These are phyloP conservation scores for Cardiospermum halicacabum DNA, from an alignment of 345 rosid species.

Conservation along the genomic window DNA sequence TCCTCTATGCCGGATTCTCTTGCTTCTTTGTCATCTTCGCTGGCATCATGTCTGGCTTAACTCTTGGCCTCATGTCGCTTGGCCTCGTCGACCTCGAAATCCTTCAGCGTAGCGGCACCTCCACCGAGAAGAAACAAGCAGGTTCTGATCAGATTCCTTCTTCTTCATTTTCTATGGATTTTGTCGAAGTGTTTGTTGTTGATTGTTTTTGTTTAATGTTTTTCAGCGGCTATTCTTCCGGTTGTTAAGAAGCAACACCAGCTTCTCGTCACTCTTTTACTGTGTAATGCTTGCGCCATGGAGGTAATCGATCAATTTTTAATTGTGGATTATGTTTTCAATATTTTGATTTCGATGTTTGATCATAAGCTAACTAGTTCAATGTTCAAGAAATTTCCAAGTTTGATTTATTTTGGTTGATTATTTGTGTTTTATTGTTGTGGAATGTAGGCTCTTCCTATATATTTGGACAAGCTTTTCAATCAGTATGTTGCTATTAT, in stretches of 20 bases:
- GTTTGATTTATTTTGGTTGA: slow-evolving; percentile 7
- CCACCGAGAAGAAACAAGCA: slow-evolving; percentile 86
- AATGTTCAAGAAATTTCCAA: background rate
- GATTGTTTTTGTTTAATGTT: background rate
- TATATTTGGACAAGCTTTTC: slow-evolving; percentile 87
- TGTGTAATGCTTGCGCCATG: slow-evolving; percentile 88
- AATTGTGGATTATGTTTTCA: background rate
- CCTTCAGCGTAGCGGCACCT: slow-evolving; percentile 88
- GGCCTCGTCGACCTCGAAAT: slow-evolving; percentile 95
- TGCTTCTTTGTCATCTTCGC: slow-evolving; percentile 90
- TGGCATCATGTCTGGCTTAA: slow-evolving; percentile 95
- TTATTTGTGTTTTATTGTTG: slow-evolving; percentile 12
- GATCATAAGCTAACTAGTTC: background rate
- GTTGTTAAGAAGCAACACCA: slow-evolving; percentile 96
- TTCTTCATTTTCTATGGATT: background rate
- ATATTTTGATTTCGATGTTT: background rate
- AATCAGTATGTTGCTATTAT: slow-evolving; percentile 83
- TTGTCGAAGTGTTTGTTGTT: background rate
- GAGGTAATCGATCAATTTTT: slow-evolving; percentile 46
- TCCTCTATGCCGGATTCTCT: slow-evolving; percentile 62
- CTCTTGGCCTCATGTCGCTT: slow-evolving; percentile 96
- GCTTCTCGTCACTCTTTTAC: slow-evolving; percentile 83
- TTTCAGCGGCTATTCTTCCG: slow-evolving; percentile 70
- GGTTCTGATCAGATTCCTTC: slow-evolving; percentile 27
- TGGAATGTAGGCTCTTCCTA: slow-evolving; percentile 78